Conservation (phyloP, 1,139 yeast species). For the Citeromyces siamensis region DNA sequence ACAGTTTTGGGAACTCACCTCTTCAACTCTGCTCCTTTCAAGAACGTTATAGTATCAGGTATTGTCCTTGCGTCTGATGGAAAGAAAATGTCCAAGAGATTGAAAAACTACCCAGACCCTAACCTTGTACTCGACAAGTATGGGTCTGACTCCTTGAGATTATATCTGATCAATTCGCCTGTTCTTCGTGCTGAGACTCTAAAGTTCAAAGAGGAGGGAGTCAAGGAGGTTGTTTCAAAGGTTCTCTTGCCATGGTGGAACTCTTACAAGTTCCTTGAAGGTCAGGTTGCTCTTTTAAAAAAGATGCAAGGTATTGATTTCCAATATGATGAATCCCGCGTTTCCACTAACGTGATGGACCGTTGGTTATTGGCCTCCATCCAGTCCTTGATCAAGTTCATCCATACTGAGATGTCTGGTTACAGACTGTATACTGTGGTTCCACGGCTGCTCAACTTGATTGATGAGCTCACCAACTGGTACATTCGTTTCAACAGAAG, state of each 20-base stretch:
- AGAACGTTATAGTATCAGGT: conserved; percentile 94
- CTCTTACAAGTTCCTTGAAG: conserved; percentile 91
- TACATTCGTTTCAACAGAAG: conserved; percentile 96
- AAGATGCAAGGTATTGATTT: conserved; percentile 65
- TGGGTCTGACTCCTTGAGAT: conserved; percentile 97
- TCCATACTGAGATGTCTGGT: conserved; percentile 80
- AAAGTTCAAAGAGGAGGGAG: conserved; percentile 98
- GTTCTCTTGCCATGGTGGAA: conserved; percentile 98
- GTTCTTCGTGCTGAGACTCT: conserved; percentile 93
- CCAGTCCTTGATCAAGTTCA: conserved; percentile 78
- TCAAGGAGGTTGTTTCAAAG: conserved; percentile 91
- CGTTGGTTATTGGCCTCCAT: conserved; percentile 92
- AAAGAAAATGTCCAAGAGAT: conserved; percentile 97
- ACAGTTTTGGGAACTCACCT: conserved; percentile 93
- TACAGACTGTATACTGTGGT: conserved; percentile 94
- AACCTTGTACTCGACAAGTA: conserved; percentile 64
- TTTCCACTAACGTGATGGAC: conserved; percentile 88
- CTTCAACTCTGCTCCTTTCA: conserved; percentile 85
- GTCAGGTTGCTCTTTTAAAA: conserved; percentile 76
- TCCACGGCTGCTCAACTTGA: conserved; percentile 75
- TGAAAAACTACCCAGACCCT: conserved; percentile 98
- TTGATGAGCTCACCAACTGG: conserved; percentile 97
- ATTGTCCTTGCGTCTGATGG: conserved; percentile 97
- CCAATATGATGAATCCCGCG: conserved; percentile 50
- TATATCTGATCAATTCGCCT: conserved; percentile 93